Evolutionary conservation across 352 stramenopile genomes (phyloP), one percentile per base, ranked within the genome.

Genomic region (Globisporangium solare): DNA sequence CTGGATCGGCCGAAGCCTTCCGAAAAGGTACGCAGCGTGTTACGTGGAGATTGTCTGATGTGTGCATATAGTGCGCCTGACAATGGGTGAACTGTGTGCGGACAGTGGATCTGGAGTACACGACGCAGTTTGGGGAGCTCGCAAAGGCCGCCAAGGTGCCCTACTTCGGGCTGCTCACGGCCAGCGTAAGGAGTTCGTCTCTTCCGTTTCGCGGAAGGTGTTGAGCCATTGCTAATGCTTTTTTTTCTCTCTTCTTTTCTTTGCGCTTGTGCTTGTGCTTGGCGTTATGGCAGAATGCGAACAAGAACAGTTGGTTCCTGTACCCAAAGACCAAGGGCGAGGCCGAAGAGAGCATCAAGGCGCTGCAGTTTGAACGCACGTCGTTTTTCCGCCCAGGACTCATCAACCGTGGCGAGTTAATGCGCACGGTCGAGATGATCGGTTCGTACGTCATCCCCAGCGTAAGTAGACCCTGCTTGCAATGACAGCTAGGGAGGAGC

Each of bases 241-340:
- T 35, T 32, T 24, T 6, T 43, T n/a, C n/a, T n/a, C n/a, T n/a
- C n/a, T n/a, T n/a, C n/a, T n/a, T n/a, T n/a, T n/a, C n/a, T n/a
- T n/a, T n/a, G n/a, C n/a, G n/a, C n/a, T 12, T 22, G 5, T 31
- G 39, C n/a, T 22, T 37, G 42, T 31, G 2, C 18, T 22, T 31
- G 27, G 8, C 39, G 35, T 40, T 48, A 4, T 13, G 24, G 3
- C 59, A 88, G 57, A 63, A 64, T 13, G 70, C 78, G 12, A 81
- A 85, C 60, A 87, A 86, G 66, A 68, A 74, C 64, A 88, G 77
- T 51, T 92, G 82, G 82, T 85, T 90, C 56, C 62, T 90, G 56
- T 92, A 90, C 64, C 72, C 76, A 10, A 65, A 88, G 64, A 90
- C 79, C 6, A 92, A 92, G 68, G 82, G 77, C 21, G 72, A 90